Conservation (phyloP, 495 filamentous ascomycete species). For the Peziza echinospora region DNA sequence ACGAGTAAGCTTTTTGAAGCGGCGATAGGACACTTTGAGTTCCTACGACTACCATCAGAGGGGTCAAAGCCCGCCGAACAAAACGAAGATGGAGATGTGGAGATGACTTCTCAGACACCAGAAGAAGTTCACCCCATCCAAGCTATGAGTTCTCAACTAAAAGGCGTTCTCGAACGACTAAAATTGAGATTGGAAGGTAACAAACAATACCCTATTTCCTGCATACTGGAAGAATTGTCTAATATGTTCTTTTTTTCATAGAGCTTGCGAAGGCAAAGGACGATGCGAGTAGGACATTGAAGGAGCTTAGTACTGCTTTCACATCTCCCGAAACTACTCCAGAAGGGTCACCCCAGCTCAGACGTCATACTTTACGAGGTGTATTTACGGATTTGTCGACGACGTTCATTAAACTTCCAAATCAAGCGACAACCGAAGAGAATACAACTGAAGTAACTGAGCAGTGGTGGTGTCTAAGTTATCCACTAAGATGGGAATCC, state of each 20-base stretch:
- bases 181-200: conserved; percentile 17
- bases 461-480: conserved; percentile 24
- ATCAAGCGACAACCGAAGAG: conserved; percentile 11
- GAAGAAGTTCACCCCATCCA: conserved; percentile 5
- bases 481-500: conserved; percentile 14
- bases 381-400: conserved; percentile 10
- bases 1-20: conserved; percentile 12
- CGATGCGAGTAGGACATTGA: conserved; percentile 8
- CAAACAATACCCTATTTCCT: neutral
- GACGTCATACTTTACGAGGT: conserved; percentile 12
- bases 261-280: conserved; percentile 1
- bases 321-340: conserved; percentile 14
- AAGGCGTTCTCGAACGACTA: conserved; percentile 10
- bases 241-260: no score
- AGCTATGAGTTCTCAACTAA: conserved; percentile 6
- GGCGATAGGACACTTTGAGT: conserved; percentile 8
- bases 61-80: neutral
- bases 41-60: neutral
- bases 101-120: neutral
- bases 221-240: no score
- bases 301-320: conserved; percentile 9
- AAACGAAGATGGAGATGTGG: neutral
- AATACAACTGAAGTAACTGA: conserved; percentile 10
- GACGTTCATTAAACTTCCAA: conserved; percentile 9
- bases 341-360: conserved; percentile 7